A percentile compares a stretch with the other conserved stretches of the same genome.
Evolutionary conservation across 176 grass and related monocot genomes (phyloP).

Genomic region (Ensete glaucum): DNA sequence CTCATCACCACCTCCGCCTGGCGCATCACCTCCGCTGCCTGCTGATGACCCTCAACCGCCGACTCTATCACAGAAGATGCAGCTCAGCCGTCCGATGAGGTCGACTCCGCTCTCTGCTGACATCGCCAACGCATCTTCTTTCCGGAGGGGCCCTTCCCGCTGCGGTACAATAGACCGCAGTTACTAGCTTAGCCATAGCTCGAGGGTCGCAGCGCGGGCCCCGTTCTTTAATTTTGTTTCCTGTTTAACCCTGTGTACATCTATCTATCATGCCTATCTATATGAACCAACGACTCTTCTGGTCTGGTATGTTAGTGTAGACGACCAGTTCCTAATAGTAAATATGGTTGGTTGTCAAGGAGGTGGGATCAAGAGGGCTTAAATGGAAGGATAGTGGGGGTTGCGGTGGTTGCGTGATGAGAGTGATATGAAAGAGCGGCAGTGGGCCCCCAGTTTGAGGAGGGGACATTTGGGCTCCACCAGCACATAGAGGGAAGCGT

Average conservation of each 20-base stretch:
- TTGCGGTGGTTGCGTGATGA: not conserved
- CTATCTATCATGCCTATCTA: not conserved
- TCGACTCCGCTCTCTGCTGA: no score
- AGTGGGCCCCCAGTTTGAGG: no score
- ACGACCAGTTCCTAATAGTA: not conserved
- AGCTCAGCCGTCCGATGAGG: not conserved
- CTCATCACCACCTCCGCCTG: constrained; percentile 31
- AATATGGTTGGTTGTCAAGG: not conserved
- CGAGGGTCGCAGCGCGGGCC: no score
- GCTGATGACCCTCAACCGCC: no score
- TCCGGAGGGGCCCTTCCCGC: no score
- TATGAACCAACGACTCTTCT: not conserved
- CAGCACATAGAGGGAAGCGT: not conserved
- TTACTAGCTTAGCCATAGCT: no score
- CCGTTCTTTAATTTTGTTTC: not conserved
- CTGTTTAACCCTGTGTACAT: no score
- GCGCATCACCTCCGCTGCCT: not conserved
- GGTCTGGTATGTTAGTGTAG: not conserved
- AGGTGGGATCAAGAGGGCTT: not conserved
- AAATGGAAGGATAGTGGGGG: not conserved
- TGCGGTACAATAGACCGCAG: no score
- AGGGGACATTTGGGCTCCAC: not conserved
- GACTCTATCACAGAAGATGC: not conserved
- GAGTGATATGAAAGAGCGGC: no score
- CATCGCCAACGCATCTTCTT: no score